These are phyloP conservation scores for Nepenthes alata DNA, from an alignment of 179 eudicot species.

Conservation along the genomic window DNA sequence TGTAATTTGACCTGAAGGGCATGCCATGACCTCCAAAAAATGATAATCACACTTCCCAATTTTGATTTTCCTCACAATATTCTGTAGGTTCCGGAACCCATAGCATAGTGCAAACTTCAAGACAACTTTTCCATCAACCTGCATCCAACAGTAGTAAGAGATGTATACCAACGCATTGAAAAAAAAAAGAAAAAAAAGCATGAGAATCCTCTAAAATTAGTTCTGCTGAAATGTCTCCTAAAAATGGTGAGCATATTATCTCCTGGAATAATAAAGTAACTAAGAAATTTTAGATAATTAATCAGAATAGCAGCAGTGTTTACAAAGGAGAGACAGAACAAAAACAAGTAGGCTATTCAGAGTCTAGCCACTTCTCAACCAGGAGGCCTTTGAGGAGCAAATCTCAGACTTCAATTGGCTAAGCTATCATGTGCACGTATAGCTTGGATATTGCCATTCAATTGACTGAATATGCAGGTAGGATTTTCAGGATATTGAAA, in stretches of 20 bases:
- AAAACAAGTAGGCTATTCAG: too few relatives aligned
- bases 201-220: neutral
- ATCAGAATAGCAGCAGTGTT: too few relatives aligned
- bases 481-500: neutral
- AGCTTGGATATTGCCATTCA: neutral
- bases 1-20: conserved; percentile 74
- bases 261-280: too few relatives aligned
- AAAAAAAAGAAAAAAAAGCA: neutral
- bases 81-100: conserved; percentile 90
- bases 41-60: conserved; percentile 82
- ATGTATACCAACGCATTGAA: neutral
- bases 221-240: neutral
- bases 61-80: conserved; percentile 75
- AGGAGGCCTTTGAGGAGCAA: too few relatives aligned
- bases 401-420: too few relatives aligned
- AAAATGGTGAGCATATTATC: too few relatives aligned
- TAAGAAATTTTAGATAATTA: too few relatives aligned
- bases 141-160: conserved; percentile 12
- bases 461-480: neutral
- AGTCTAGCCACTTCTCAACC: too few relatives aligned
- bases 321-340: too few relatives aligned
- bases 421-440: too few relatives aligned
- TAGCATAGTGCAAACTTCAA: conserved; percentile 87
- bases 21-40: conserved; percentile 93
- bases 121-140: conserved; percentile 73